These are phyloP conservation scores for Actinomortierella wolfii DNA, from an alignment of 371 early-diverging fungal species.

Conservation along the genomic window DNA sequence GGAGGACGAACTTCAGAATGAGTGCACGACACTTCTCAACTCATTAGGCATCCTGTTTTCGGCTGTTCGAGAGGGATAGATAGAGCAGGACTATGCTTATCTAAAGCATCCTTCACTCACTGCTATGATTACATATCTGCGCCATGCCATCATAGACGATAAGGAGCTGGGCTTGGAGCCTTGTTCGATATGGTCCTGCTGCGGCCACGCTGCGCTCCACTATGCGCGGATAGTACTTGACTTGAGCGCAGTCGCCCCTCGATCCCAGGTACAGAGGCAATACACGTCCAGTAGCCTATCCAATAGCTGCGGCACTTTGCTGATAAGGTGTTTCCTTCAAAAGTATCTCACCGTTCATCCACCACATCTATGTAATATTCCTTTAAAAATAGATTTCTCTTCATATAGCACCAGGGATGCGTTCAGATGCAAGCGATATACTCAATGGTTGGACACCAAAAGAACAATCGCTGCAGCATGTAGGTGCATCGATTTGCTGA, in stretches of 20 bases:
- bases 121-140: too few relatives aligned
- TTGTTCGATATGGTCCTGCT: constrained; percentile 34
- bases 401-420: constrained; percentile 24
- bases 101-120: too few relatives aligned
- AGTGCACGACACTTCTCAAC: too few relatives aligned
- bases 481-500: constrained; percentile 5
- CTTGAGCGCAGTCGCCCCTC: constrained; percentile 17
- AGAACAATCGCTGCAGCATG: constrained; percentile 24
- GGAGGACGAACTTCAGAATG: too few relatives aligned
- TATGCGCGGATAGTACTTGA: constrained; percentile 27
- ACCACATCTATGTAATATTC: too few relatives aligned
- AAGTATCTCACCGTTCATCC: too few relatives aligned
- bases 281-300: too few relatives aligned
- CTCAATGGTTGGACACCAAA: constrained; percentile 20
- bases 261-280: constrained; percentile 14
- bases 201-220: constrained; percentile 29
- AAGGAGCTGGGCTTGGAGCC: constrained; percentile 16
- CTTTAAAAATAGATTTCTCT: constrained; percentile 25
- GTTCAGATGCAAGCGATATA: constrained; percentile 9
- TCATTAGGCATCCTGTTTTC: too few relatives aligned
- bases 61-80: too few relatives aligned
- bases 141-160: constrained; percentile 8
- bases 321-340: too few relatives aligned
- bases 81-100: too few relatives aligned
- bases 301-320: too few relatives aligned